phyloP scores from a whole-genome alignment of 2,329 filamentous ascomycete genomes.

The Xylaria sp. region DNA sequence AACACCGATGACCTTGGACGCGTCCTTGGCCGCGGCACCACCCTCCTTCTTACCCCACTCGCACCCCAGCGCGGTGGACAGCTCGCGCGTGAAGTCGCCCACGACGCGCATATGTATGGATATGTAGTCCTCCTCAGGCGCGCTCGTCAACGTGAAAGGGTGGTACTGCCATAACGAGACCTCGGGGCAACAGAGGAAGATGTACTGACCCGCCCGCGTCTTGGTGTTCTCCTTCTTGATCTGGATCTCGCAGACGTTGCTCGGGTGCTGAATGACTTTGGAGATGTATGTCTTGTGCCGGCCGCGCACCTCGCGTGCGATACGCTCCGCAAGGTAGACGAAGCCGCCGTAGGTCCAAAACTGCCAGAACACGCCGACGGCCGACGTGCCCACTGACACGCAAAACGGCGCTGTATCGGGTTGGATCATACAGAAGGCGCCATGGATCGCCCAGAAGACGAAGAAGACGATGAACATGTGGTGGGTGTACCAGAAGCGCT shows the following conservation, averaged over 20 bases:
- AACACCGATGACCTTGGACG: slow-evolving; percentile 73
- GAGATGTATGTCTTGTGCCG: slow-evolving; percentile 85
- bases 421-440: slow-evolving; percentile 89
- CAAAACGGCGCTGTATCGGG: slow-evolving; percentile 82
- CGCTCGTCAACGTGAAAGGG: slow-evolving; percentile 84
- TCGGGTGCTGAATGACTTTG: slow-evolving; percentile 88
- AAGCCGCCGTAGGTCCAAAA: slow-evolving; percentile 88
- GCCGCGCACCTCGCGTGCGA: slow-evolving; percentile 78
- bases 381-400: slow-evolving; percentile 66
- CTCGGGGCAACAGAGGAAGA: slow-evolving; percentile 86
- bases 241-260: slow-evolving; percentile 88
- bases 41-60: slow-evolving; percentile 65
- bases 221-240: slow-evolving; percentile 90
- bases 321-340: slow-evolving; percentile 77
- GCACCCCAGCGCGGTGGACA: slow-evolving; percentile 76
- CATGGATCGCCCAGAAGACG: slow-evolving; percentile 89
- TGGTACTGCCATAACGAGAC: slow-evolving; percentile 90
- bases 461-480: slow-evolving; percentile 90
- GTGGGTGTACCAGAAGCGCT: slow-evolving; percentile 90
- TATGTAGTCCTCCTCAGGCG: slow-evolving; percentile 88
- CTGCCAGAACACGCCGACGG: slow-evolving; percentile 83
- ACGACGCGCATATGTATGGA: slow-evolving; percentile 83
- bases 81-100: slow-evolving; percentile 78
- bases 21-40: slow-evolving; percentile 49
- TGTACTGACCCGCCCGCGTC: slow-evolving; percentile 83